Conservation (phyloP, 2,329 filamentous ascomycete genomes). For the Aspergillus cejpii region DNA sequence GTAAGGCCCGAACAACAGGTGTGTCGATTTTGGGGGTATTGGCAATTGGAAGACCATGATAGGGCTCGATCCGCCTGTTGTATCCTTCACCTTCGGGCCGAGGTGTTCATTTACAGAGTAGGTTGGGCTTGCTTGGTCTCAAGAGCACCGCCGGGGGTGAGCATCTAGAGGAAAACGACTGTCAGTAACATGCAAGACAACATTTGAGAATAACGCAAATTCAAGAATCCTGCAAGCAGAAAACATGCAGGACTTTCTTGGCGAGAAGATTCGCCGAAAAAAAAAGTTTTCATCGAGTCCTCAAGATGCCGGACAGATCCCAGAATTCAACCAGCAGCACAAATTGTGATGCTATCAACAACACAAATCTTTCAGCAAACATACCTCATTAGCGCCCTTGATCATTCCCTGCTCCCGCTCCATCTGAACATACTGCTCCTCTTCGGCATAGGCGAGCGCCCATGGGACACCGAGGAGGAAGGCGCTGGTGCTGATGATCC, state of each 20-base stretch:
- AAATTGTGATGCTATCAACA: not conserved
- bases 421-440: conserved; percentile 95
- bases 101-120: conserved; percentile 32
- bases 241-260: not conserved
- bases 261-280: not conserved
- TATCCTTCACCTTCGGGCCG: conserved; percentile 16
- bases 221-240: not conserved
- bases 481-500: conserved; percentile 83
- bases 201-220: not conserved
- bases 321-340: not conserved
- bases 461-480: conserved; percentile 88
- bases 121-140: conserved; percentile 30
- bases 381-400: conserved; percentile 75
- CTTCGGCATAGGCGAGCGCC: conserved; percentile 86
- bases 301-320: not conserved
- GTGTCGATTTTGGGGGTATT: not conserved
- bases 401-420: conserved; percentile 96
- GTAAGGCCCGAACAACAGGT: not conserved
- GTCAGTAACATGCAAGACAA: not conserved
- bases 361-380: conserved; percentile 20
- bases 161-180: conserved; percentile 29
- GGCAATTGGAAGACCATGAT: conserved; percentile 6
- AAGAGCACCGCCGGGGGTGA: conserved; percentile 33
- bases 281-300: conserved; percentile 8
- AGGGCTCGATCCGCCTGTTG: conserved; percentile 13